phyloP scores from a whole-genome alignment of 2,329 filamentous ascomycete genomes.

The Ophiostoma piceae region DNA sequence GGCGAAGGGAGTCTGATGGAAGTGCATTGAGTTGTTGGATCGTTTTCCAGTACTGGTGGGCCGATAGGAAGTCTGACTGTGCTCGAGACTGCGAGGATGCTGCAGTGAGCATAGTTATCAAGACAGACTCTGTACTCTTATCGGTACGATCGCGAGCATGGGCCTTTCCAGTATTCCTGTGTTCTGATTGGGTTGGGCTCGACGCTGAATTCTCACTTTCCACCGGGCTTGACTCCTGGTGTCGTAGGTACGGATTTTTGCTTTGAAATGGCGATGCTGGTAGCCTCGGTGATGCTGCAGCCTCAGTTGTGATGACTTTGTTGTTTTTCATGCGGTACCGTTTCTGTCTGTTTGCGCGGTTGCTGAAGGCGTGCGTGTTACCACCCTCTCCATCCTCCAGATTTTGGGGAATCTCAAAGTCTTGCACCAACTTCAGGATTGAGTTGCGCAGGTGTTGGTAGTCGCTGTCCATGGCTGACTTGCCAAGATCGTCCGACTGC shows the following conservation, averaged over 20 bases:
- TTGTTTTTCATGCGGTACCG: constrained; percentile 57
- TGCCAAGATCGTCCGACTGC: constrained; percentile 53
- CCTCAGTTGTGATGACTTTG: constrained; percentile 44
- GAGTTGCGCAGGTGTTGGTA: constrained; percentile 77
- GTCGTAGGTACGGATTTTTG: constrained; percentile 44
- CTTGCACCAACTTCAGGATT: constrained; percentile 72
- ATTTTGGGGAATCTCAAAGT: constrained; percentile 71
- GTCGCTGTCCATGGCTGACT: constrained; percentile 66
- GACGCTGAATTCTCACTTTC: not conserved
- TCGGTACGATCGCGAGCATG: constrained; percentile 22
- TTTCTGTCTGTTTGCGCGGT: constrained; percentile 58
- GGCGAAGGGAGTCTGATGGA: constrained; percentile 55
- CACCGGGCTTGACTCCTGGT: not conserved
- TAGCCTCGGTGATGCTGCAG: constrained; percentile 31
- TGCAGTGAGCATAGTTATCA: constrained; percentile 69
- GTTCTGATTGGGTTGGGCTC: not conserved
- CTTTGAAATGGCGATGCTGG: constrained; percentile 37
- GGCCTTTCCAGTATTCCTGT: not conserved
- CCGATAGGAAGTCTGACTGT: constrained; percentile 75
- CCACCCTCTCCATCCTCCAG: constrained; percentile 54
- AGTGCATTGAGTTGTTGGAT: constrained; percentile 65
- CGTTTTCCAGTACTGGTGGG: constrained; percentile 81
- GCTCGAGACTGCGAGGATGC: constrained; percentile 72
- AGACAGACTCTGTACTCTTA: constrained; percentile 38
- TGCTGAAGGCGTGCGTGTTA: constrained; percentile 58